Percentiles rank a stretch among this genome's conserved stretches.
phyloP scores from a whole-genome alignment of 106 monocot species.

The Cymbidium sinense region DNA sequence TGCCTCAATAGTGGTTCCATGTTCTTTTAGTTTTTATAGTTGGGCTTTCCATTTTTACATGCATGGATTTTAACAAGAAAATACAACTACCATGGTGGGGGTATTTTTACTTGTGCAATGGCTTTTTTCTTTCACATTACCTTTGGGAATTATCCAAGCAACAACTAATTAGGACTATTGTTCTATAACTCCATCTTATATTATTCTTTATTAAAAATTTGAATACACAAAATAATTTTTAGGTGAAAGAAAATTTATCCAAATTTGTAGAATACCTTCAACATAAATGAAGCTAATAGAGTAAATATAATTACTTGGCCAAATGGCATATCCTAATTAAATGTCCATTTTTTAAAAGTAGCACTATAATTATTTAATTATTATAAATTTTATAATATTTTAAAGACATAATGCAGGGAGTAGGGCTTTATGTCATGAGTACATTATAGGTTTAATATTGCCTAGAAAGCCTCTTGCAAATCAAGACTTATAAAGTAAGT shows the following conservation, averaged over 20 bases:
- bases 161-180: constrained; percentile 49
- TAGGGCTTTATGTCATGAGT: constrained; percentile 81
- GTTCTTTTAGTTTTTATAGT: constrained; percentile 23
- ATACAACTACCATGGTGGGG: constrained; percentile 47
- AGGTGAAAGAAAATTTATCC: too few species aligned
- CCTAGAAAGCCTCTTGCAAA: constrained; percentile 86
- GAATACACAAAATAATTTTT: too few species aligned
- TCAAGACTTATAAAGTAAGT: constrained; percentile 96
- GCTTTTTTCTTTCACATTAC: constrained; percentile 58
- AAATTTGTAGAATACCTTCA: too few species aligned
- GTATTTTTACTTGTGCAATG: constrained; percentile 39
- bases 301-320: too few species aligned
- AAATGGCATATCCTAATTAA: too few species aligned
- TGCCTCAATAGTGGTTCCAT: constrained; percentile 57
- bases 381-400: not conserved
- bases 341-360: too few species aligned
- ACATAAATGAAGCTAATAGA: too few species aligned
- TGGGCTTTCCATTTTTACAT: constrained; percentile 35
- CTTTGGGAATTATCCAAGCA: constrained; percentile 49
- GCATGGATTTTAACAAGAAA: constrained; percentile 11
- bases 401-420: constrained; percentile 17
- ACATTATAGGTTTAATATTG: constrained; percentile 66
- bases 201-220: too few species aligned
- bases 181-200: not conserved
- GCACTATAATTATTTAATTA: not conserved